These are phyloP conservation scores for Acephala macrosclerotiorum DNA, from an alignment of 2,329 filamentous ascomycete genomes.

Conservation along the genomic window DNA sequence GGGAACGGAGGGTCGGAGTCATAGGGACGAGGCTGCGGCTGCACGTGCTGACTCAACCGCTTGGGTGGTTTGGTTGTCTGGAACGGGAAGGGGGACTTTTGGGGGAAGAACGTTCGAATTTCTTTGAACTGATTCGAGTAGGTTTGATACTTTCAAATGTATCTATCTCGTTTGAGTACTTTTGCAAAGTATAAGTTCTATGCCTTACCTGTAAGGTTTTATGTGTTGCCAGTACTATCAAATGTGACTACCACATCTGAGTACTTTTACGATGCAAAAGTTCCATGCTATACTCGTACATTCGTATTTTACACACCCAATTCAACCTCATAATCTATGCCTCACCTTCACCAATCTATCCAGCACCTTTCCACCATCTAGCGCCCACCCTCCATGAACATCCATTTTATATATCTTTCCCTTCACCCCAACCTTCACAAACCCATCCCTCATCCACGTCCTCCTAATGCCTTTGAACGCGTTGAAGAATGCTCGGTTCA, in stretches of 20 bases:
- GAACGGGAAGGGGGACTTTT: too few species aligned
- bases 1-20: too few species aligned
- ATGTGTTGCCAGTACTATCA: too few species aligned
- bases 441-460: slow-evolving; percentile 64
- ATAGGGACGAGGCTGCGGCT: too few species aligned
- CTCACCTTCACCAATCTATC: slow-evolving; percentile 58
- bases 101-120: too few species aligned
- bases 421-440: slow-evolving; percentile 57
- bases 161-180: background rate
- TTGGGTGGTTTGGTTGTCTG: too few species aligned
- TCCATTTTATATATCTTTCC: slow-evolving; percentile 65
- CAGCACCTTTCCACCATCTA: slow-evolving; percentile 65
- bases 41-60: too few species aligned
- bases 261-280: background rate
- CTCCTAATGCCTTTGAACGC: slow-evolving; percentile 56
- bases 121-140: too few species aligned
- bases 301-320: background rate
- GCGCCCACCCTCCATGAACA: slow-evolving; percentile 61
- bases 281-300: background rate
- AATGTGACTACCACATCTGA: background rate
- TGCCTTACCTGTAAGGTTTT: background rate
- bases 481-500: slow-evolving; percentile 49
- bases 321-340: slow-evolving; percentile 11
- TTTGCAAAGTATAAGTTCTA: background rate
- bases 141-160: too few species aligned